These are phyloP conservation scores for Lophiotrema nucula DNA, from an alignment of 495 filamentous ascomycete species.

Conservation along the genomic window DNA sequence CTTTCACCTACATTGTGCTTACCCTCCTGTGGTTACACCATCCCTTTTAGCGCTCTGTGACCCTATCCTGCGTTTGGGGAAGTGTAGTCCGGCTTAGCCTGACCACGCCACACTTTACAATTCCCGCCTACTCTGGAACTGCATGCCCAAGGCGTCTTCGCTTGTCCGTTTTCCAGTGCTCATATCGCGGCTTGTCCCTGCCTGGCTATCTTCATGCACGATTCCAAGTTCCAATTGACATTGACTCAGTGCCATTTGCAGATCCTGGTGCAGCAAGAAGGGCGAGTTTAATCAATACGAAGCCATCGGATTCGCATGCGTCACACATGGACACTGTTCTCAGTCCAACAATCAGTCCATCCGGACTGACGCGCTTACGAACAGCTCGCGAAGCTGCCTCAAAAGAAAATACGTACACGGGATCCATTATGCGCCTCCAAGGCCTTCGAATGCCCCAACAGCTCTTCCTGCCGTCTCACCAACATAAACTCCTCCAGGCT, in stretches of 20 bases:
- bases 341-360: not conserved
- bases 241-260: not conserved
- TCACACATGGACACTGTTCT: too few relatives aligned
- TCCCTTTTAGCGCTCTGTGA: not conserved
- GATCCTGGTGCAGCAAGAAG: not conserved
- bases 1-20: slow-evolving; percentile 21
- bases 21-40: slow-evolving; percentile 19
- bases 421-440: not conserved
- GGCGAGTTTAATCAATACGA: too few relatives aligned
- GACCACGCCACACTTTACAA: not conserved
- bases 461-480: not conserved
- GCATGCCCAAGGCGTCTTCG: not conserved
- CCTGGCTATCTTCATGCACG: not conserved
- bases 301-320: too few relatives aligned
- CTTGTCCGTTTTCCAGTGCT: not conserved
- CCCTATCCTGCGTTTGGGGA: not conserved
- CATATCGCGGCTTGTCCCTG: not conserved
- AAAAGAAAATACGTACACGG: not conserved
- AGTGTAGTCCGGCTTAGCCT: slow-evolving; percentile 2
- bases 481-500: slow-evolving; percentile 12
- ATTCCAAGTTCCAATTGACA: not conserved
- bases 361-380: not conserved
- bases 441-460: not conserved
- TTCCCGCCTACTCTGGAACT: slow-evolving; percentile 9
- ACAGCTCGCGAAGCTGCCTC: not conserved